phyloP scores from a whole-genome alignment of 768 basidiomycete species.

The Amanita fuliginea region DNA sequence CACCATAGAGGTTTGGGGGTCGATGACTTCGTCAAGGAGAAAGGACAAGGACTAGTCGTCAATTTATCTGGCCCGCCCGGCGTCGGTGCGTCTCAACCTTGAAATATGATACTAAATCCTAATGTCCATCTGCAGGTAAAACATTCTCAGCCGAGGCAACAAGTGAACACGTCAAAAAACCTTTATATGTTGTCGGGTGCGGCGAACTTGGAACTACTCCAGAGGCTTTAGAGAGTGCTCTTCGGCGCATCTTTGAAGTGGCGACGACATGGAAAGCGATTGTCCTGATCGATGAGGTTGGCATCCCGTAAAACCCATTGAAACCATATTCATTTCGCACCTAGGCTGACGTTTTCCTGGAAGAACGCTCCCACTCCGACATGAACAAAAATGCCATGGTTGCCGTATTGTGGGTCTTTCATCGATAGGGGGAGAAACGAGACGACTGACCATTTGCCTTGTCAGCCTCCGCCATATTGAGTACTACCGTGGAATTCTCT shows the following conservation, averaged over 20 bases:
- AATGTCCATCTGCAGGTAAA: slow-evolving; percentile 23
- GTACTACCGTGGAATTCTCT: slow-evolving; percentile 46
- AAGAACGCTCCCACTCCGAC: slow-evolving; percentile 54
- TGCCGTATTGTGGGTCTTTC: slow-evolving; percentile 40
- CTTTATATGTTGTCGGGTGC: slow-evolving; percentile 43
- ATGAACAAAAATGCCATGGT: slow-evolving; percentile 64
- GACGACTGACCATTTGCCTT: slow-evolving; percentile 13
- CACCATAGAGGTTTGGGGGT: slow-evolving; percentile 42
- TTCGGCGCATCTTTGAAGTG: slow-evolving; percentile 38
- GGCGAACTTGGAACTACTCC: slow-evolving; percentile 44
- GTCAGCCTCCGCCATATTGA: slow-evolving; percentile 43
- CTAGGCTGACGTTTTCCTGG: slow-evolving; percentile 61
- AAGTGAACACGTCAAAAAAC: slow-evolving; percentile 41
- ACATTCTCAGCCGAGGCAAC: slow-evolving; percentile 53
- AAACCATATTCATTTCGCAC: slow-evolving; percentile 4
- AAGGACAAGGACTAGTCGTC: slow-evolving; percentile 50
- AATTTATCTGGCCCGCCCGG: slow-evolving; percentile 50
- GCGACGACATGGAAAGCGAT: slow-evolving; percentile 54
- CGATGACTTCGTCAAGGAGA: slow-evolving; percentile 54
- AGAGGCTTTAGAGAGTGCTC: slow-evolving; percentile 26
- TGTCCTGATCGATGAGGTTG: slow-evolving; percentile 42
- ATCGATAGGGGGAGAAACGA: slow-evolving; percentile 5
- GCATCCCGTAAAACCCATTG: background rate
- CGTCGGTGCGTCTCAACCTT: slow-evolving; percentile 26
- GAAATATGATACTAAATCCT: background rate